Evolutionary conservation across 2,329 filamentous ascomycete genomes (phyloP).

Genomic region (Fusarium sp.): DNA sequence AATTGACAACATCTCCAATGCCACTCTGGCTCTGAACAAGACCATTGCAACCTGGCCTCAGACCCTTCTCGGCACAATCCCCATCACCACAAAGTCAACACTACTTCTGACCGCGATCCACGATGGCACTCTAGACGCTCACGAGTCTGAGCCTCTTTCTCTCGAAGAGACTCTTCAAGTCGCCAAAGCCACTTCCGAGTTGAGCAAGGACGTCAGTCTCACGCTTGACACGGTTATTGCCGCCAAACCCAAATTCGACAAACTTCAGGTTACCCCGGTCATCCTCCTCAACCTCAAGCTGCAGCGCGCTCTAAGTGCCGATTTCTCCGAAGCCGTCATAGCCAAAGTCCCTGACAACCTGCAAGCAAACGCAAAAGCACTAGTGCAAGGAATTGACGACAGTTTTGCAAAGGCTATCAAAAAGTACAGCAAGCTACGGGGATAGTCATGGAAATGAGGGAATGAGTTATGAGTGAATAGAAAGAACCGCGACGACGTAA

Average conservation of each 20-base stretch:
- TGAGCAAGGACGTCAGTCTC: constrained; percentile 54
- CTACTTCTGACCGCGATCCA: constrained; percentile 57
- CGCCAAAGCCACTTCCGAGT: constrained; percentile 52
- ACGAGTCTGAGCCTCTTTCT: constrained; percentile 54
- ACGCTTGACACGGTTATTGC: constrained; percentile 55
- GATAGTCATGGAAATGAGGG: constrained; percentile 8
- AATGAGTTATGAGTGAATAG: constrained; percentile 25
- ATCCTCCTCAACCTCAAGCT: constrained; percentile 58
- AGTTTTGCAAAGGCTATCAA: constrained; percentile 56
- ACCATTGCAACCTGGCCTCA: constrained; percentile 55
- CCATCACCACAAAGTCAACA: constrained; percentile 56
- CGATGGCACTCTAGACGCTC: constrained; percentile 54
- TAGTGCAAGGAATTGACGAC: constrained; percentile 55
- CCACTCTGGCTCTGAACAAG: constrained; percentile 52
- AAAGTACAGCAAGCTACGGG: constrained; percentile 43
- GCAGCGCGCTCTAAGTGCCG: constrained; percentile 55
- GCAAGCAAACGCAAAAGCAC: constrained; percentile 49
- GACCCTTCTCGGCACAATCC: constrained; percentile 53
- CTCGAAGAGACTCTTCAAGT: constrained; percentile 55
- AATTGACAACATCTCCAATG: constrained; percentile 52
- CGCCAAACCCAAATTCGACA: constrained; percentile 60
- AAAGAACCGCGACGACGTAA: constrained; percentile 15
- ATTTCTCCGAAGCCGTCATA: constrained; percentile 55
- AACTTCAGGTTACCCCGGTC: constrained; percentile 56
- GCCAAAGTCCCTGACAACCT: constrained; percentile 56